Evolutionary conservation across 106 monocot genomes (phyloP), one percentile per base, ranked within the genome.

Genomic region (Dendrobium huoshanense): DNA sequence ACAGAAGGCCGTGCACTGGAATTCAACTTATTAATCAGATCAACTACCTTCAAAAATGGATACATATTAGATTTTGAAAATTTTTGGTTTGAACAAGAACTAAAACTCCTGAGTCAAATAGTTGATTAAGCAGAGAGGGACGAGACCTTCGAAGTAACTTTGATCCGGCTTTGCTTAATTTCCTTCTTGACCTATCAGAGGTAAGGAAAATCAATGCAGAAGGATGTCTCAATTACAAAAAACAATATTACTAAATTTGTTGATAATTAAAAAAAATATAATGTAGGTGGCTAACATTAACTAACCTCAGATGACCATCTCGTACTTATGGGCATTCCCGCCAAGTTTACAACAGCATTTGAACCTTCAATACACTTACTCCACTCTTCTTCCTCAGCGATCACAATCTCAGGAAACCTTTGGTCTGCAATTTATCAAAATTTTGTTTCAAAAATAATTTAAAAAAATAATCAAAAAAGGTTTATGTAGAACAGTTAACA

Each of bases 251-350:
- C 10, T 16, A 51, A 51, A 51, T 13, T 13, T 51, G 10, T 64
- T 24, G n/a, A 64, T 24, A 64, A 64, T 64, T 20, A 17, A 44
- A 75, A 75, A 48, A 48, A 75, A 8, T 20, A 75, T n/a, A 47
- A 4, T 75, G 45, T n/a, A 5, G 45, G 31, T 9, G 47, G 19
- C 75, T 44, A 75, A 79, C 20, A 79, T 19, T 70, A 80, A 51
- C 51, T 51, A 80, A 95, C 95, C 90, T 95, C 90, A 82, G 90
- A 73, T 72, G 95, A 90, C 95, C 92, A 92, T 78, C 95, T 89
- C 31, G 92, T 95, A 78, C 92, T 91, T 81, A 95, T 95, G 45
- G 92, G 91, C 87, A 91, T 72, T 77, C 95, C 95, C 80, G 95
- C 95, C 80, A 95, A 85, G 82, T 95, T 95, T 55, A 95, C 92